A percentile compares a stretch with the other conserved stretches of the same genome.
Conservation (phyloP, 2,329 filamentous ascomycete species). For the Clarireedia sp. region DNA sequence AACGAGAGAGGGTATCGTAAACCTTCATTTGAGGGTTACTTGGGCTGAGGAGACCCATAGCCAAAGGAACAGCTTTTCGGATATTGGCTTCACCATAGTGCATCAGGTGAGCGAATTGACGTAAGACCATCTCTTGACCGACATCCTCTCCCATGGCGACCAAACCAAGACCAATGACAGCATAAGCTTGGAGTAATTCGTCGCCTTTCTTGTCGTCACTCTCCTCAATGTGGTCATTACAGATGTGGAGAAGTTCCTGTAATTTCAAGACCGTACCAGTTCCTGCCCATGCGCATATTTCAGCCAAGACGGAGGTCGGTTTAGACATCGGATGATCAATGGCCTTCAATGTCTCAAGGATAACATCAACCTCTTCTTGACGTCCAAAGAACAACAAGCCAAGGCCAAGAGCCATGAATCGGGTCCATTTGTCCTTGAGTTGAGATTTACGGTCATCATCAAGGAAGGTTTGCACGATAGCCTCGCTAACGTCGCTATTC, state of each 20-base stretch:
- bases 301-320: constrained; percentile 86
- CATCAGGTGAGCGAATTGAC: constrained; percentile 97
- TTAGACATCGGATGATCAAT: constrained; percentile 96
- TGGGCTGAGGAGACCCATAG: constrained; percentile 92
- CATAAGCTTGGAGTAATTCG: constrained; percentile 91
- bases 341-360: constrained; percentile 91
- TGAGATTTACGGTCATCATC: constrained; percentile 88
- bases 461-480: constrained; percentile 84
- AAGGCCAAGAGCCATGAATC: constrained; percentile 89
- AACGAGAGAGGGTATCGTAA: constrained; percentile 93
- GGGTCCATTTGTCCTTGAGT: constrained; percentile 95
- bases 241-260: constrained; percentile 93
- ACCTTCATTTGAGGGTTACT: constrained; percentile 99
- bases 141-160: constrained; percentile 98
- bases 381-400: constrained; percentile 92
- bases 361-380: constrained; percentile 98
- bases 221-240: constrained; percentile 94
- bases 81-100: constrained; percentile 98
- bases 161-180: constrained; percentile 85
- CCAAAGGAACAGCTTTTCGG: constrained; percentile 86
- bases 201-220: constrained; percentile 92
- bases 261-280: constrained; percentile 96
- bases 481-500: constrained; percentile 82
- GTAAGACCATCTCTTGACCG: constrained; percentile 96
- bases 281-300: constrained; percentile 96